A percentile compares a stretch with the other conserved stretches of the same genome.
These are phyloP conservation scores for Aspergillus saccharolyticus DNA, from an alignment of 495 filamentous ascomycete species.

Conservation along the genomic window DNA sequence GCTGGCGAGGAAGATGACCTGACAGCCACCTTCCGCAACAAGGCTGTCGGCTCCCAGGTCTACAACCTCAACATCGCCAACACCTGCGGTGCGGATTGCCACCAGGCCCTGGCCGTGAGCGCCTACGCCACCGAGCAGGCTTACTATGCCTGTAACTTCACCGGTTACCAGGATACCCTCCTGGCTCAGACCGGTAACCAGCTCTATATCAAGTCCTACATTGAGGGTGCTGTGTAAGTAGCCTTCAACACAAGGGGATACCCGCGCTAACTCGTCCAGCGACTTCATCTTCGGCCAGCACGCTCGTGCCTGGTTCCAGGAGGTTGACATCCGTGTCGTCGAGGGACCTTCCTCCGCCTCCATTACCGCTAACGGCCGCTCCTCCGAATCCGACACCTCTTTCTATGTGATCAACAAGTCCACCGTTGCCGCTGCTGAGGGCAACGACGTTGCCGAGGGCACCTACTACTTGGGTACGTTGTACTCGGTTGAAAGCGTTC, in stretches of 20 bases:
- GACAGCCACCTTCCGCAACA: slow-evolving; percentile 50
- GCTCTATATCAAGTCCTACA: slow-evolving; percentile 50
- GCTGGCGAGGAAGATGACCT: background rate
- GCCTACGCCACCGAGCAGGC: slow-evolving; percentile 48
- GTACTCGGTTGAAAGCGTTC: background rate
- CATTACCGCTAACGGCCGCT: slow-evolving; percentile 58
- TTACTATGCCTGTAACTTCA: slow-evolving; percentile 54
- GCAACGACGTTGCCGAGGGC: slow-evolving; percentile 43
- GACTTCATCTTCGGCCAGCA: slow-evolving; percentile 66
- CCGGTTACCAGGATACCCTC: slow-evolving; percentile 57
- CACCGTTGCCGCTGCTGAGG: slow-evolving; percentile 41
- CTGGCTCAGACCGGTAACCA: slow-evolving; percentile 54
- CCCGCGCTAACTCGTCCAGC: background rate
- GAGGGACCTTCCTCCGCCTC: slow-evolving; percentile 35
- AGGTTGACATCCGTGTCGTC: slow-evolving; percentile 49
- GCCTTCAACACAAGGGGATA: background rate
- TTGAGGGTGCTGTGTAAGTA: slow-evolving; percentile 49
- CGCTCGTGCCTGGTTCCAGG: slow-evolving; percentile 58
- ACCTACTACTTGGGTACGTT: slow-evolving; percentile 46
- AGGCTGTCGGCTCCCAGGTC: slow-evolving; percentile 44
- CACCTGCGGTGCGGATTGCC: slow-evolving; percentile 44
- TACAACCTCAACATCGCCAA: slow-evolving; percentile 63
- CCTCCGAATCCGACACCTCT: slow-evolving; percentile 41
- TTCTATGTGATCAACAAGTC: slow-evolving; percentile 63
- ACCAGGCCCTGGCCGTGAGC: slow-evolving; percentile 56